These are phyloP conservation scores for Orbilia ellipsospora DNA, from an alignment of 2,329 filamentous ascomycete genomes.

Conservation along the genomic window DNA sequence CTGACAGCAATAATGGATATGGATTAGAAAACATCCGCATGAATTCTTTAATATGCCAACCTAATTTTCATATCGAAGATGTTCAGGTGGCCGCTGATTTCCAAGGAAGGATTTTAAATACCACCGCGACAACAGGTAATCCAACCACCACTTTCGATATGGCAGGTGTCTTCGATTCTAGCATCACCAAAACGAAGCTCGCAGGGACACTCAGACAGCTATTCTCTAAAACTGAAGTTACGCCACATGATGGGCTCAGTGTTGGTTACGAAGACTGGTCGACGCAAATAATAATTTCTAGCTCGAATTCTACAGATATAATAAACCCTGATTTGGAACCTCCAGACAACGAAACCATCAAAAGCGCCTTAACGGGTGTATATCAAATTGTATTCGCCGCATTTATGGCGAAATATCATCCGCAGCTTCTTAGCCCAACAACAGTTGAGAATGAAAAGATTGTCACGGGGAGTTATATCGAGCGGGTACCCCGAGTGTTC, in stretches of 20 bases:
- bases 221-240: neutral
- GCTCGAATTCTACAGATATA: neutral
- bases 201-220: neutral
- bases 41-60: neutral
- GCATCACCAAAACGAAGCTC: neutral
- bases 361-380: neutral
- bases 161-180: neutral
- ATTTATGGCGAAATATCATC: neutral
- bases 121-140: neutral
- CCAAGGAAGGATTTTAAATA: neutral
- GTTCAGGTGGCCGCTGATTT: neutral
- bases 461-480: neutral
- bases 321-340: neutral
- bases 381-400: neutral
- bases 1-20: neutral
- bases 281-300: neutral
- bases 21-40: neutral
- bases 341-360: neutral
- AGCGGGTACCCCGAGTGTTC: neutral
- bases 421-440: neutral
- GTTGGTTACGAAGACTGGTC: neutral
- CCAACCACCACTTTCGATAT: neutral
- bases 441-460: neutral
- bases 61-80: neutral
- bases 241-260: neutral